Percentiles rank a stretch among this genome's conserved stretches.
These are phyloP conservation scores for Boletellus ananiceps DNA, from an alignment of 768 basidiomycete genomes.

Conservation along the genomic window DNA sequence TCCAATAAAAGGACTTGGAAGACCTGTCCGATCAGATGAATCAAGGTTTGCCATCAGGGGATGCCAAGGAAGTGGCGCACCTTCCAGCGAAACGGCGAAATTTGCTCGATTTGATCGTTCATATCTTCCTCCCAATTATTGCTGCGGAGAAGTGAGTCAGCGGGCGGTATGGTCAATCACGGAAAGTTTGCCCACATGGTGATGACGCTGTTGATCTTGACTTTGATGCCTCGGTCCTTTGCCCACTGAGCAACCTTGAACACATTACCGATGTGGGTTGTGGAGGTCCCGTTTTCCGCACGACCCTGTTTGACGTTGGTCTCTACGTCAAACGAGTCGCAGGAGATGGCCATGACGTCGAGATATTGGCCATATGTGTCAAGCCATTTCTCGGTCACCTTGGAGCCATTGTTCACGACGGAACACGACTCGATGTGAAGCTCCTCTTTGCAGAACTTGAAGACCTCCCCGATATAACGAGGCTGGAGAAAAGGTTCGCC, in stretches of 20 bases:
- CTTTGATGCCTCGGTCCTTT: slow-evolving; percentile 31
- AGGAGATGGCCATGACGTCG: slow-evolving; percentile 41
- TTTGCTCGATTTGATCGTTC: slow-evolving; percentile 33
- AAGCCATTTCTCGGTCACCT: slow-evolving; percentile 40
- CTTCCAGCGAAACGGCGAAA: slow-evolving; percentile 39
- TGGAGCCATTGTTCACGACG: slow-evolving; percentile 36
- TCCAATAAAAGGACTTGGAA: slow-evolving; percentile 36
- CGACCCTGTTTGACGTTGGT: slow-evolving; percentile 34
- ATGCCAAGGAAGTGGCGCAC: slow-evolving; percentile 11
- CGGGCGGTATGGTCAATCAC: accelerated
- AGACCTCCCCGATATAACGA: slow-evolving; percentile 35
- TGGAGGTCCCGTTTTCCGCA: slow-evolving; percentile 29
- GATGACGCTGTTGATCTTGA: slow-evolving; percentile 37
- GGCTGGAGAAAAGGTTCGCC: slow-evolving; percentile 38
- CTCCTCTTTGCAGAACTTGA: slow-evolving; percentile 37
- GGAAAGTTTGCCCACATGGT: slow-evolving; percentile 18
- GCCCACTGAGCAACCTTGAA: slow-evolving; percentile 36
- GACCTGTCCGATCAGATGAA: slow-evolving; percentile 23
- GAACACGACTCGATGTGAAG: slow-evolving; percentile 34
- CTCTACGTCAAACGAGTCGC: slow-evolving; percentile 36
- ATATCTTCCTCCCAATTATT: slow-evolving; percentile 40
- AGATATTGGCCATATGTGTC: slow-evolving; percentile 36
- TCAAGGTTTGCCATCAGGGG: neutral
- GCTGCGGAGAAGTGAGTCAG: slow-evolving; percentile 11
- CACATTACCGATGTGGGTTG: slow-evolving; percentile 31